Conservation (phyloP, 2,329 filamentous ascomycete genomes). For the Hirsutella thompsonii region DNA sequence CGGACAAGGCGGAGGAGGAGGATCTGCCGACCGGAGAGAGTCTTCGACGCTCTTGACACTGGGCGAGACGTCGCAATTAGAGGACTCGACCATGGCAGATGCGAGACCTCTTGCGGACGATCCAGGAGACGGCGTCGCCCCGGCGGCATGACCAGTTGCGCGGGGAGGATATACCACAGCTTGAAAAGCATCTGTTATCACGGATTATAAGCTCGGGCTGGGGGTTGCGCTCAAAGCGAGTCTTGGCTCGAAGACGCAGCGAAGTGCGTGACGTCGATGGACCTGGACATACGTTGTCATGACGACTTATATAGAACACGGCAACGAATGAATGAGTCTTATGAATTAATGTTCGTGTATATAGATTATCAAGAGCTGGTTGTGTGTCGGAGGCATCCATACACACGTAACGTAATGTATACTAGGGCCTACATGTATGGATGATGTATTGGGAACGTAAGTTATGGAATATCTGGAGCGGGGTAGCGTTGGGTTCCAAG, state of each 20-base stretch:
- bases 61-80: slow-evolving; percentile 7
- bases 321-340: slow-evolving; percentile 1
- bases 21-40: slow-evolving; percentile 13
- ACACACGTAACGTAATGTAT: too few species aligned
- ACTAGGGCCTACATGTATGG: too few species aligned
- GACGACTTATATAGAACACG: background rate
- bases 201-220: too few species aligned
- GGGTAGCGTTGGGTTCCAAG: too few species aligned
- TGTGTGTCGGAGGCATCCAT: too few species aligned
- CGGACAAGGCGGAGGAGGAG: slow-evolving; percentile 4
- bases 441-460: too few species aligned
- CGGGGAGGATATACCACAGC: background rate
- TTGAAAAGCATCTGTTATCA: too few species aligned
- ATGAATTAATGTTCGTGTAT: slow-evolving; percentile 1
- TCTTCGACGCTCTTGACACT: slow-evolving; percentile 9
- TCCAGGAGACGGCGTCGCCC: slow-evolving; percentile 8
- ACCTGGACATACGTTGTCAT: background rate
- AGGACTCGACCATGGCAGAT: slow-evolving; percentile 12
- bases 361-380: too few species aligned
- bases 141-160: background rate
- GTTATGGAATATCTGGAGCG: too few species aligned
- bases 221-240: background rate
- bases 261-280: background rate
- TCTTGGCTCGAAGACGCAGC: background rate
- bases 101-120: slow-evolving; percentile 12